A percentile compares a stretch with the other conserved stretches of the same genome.
phyloP scores from a whole-genome alignment of 2,329 filamentous ascomycete species.

The Seiridium unicorne region DNA sequence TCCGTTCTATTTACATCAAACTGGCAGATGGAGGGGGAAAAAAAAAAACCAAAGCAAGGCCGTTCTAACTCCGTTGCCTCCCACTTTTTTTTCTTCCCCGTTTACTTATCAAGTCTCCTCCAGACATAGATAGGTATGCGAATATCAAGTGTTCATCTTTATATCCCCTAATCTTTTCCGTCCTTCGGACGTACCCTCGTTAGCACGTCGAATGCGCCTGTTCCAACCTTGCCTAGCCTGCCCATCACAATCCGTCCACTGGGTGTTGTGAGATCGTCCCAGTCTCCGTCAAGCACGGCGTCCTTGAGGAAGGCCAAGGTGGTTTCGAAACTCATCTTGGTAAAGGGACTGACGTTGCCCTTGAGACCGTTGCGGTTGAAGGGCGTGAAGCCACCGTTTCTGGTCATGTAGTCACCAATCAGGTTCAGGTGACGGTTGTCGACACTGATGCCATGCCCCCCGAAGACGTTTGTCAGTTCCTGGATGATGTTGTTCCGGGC shows the following conservation, averaged over 20 bases:
- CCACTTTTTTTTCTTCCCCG: not conserved
- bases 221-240: conserved; percentile 77
- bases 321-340: conserved; percentile 99
- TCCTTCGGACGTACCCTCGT: conserved; percentile 56
- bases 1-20: not conserved
- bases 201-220: conserved; percentile 88
- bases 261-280: conserved; percentile 82
- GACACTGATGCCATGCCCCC: conserved; percentile 86
- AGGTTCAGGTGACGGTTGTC: conserved; percentile 91
- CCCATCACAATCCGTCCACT: conserved; percentile 88
- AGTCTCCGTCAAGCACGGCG: conserved; percentile 85
- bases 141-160: not conserved
- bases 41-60: not conserved
- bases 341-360: conserved; percentile 84
- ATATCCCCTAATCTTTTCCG: conserved; percentile 28
- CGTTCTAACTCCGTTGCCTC: not conserved
- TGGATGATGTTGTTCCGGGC: conserved; percentile 82
- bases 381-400: conserved; percentile 81
- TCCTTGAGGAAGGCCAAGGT: conserved; percentile 92
- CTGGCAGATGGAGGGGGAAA: not conserved
- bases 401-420: conserved; percentile 98
- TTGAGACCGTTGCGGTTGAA: conserved; percentile 90
- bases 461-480: conserved; percentile 84
- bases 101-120: not conserved
- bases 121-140: not conserved